Evolutionary conservation across 495 filamentous ascomycete species (phyloP).

Genomic region (Massariosphaeria phaeospora): DNA sequence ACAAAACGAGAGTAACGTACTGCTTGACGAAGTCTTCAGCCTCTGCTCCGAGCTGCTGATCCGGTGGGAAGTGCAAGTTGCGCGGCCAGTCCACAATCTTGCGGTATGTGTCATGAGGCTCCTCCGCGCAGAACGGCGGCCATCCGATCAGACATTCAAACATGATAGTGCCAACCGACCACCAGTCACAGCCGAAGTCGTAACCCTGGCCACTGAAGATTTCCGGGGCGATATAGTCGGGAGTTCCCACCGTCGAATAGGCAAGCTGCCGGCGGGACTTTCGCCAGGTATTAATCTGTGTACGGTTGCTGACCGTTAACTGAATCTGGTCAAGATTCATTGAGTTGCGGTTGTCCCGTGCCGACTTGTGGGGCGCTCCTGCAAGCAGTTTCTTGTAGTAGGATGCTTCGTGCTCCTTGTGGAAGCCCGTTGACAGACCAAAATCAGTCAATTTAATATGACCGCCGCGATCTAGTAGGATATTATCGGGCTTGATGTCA

Average conservation of each 20-base stretch:
- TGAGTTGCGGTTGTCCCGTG: constrained; percentile 73
- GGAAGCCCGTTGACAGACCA: constrained; percentile 94
- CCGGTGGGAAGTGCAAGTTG: constrained; percentile 92
- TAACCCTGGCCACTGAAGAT: constrained; percentile 97
- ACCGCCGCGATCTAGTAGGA: constrained; percentile 87
- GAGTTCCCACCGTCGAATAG: constrained; percentile 96
- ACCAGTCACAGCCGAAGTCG: constrained; percentile 96
- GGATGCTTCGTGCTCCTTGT: constrained; percentile 93
- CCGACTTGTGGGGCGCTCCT: constrained; percentile 60
- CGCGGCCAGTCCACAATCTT: constrained; percentile 99
- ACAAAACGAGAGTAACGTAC: constrained; percentile 43
- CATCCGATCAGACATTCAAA: constrained; percentile 98
- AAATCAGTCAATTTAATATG: constrained; percentile 99
- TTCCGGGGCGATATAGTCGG: constrained; percentile 97
- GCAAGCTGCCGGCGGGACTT: constrained; percentile 92
- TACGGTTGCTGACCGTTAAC: constrained; percentile 92
- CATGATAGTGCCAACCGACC: constrained; percentile 98
- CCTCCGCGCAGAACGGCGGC: constrained; percentile 98
- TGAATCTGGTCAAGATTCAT: constrained; percentile 97
- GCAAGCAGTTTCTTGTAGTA: constrained; percentile 96
- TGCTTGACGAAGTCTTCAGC: constrained; percentile 84
- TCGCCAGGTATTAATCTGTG: constrained; percentile 96
- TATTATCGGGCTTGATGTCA: constrained; percentile 99
- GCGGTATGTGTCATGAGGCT: constrained; percentile 93
- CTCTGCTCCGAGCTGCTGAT: constrained; percentile 78